Base-by-base conservation (phyloP, 2,329 filamentous ascomycete genomes). In the Dothideomycetes sp. region DNA sequence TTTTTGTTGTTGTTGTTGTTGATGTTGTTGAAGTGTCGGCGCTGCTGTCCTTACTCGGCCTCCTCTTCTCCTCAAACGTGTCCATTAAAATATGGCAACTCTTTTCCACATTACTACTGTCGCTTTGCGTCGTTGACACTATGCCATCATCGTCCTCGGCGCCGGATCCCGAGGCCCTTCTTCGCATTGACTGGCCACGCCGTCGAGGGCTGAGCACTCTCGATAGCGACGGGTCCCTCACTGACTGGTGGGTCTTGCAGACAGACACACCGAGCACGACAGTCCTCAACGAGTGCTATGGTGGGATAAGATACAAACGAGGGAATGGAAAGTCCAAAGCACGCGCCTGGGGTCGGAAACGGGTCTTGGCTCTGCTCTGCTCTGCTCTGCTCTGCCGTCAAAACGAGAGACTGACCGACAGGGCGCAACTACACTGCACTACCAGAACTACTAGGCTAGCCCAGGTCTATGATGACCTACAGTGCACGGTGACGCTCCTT, bases 131-230 rank as follows among this genome's bases (percentile, higher is more conserved):
- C 36, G 45, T 42, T 35, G 42, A 42, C 29, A 47, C 45, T 37
- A 46, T 44, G 36, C 47, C 46, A 44, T 53, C 51, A 47, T 60
- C 54, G 48, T 63, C 61, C 51, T 63, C 57, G 51, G 60, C 58
- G 52, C 52, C 54, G 40, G 58, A 60, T 39, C 53, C 53, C 31
- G 60, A 62, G 34, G 58, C 54, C 38, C 59, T 58, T 58, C 57
- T 60, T 54, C 59, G 53, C 62, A 64, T 64, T 52, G 58, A 53
- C 39, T 32, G 7, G 22, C 12, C 22, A 12, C 22, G 40, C 40
- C 41, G 19, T 19, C 37, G 22, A 31, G 14, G 38, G 38, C 36
- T 7, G n/a, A n/a, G n/a, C n/a, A n/a, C n/a, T n/a, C n/a, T n/a
- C n/a, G n/a, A n/a, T n/a, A n/a, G n/a, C n/a, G n/a, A n/a, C n/a